These are phyloP conservation scores for Acanthamoeba healyi DNA, from an alignment of 208 protist genomes.

Conservation along the genomic window DNA sequence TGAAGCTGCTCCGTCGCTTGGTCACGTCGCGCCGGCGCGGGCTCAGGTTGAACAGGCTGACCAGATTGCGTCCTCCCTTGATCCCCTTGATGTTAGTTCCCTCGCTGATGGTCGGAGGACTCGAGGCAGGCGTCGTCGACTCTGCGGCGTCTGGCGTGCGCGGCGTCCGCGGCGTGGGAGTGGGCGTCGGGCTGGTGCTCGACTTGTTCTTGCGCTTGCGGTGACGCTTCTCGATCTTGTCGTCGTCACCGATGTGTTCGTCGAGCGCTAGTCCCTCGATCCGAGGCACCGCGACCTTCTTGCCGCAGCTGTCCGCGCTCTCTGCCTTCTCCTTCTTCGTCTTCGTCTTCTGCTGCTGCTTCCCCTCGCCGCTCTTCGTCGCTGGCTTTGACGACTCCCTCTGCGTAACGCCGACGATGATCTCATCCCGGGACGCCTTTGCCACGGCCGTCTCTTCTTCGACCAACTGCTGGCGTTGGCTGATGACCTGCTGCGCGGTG, in stretches of 20 bases:
- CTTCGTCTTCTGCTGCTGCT: neutral
- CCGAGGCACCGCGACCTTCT: neutral
- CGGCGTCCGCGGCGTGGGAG: no score
- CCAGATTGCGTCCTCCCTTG: conserved; percentile 16
- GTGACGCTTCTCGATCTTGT: neutral
- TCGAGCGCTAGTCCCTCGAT: conserved; percentile 14
- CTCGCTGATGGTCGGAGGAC: no score
- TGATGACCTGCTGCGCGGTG: neutral
- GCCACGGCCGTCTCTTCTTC: neutral
- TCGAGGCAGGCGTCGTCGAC: no score
- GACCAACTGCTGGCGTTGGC: neutral
- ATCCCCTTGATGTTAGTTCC: neutral
- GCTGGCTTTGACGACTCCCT: no score
- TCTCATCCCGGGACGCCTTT: no score
- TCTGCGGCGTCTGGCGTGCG: no score
- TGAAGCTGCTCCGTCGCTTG: conserved; percentile 54
- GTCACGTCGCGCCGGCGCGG: neutral
- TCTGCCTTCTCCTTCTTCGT: neutral
- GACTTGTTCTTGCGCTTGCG: neutral
- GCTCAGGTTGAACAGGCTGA: conserved; percentile 19
- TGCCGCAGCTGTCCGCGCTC: neutral
- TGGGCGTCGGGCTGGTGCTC: no score
- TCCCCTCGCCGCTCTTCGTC: neutral
- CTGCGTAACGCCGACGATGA: no score
- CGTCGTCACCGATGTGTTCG: neutral